Conservation (phyloP, 305 asterid species). For the Fraxinus velutina region DNA sequence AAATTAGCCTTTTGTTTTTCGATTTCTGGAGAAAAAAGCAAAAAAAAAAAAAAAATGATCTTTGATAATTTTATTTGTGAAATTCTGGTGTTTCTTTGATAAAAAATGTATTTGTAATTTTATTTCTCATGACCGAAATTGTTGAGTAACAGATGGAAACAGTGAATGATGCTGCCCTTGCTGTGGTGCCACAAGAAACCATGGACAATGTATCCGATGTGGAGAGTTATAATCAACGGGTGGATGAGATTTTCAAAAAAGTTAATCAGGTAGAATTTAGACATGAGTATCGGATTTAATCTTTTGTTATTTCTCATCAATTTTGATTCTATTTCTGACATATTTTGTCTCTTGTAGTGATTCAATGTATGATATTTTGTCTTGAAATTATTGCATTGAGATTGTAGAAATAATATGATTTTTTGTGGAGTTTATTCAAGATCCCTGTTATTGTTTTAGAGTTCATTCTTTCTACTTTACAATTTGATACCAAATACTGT, state of each 20-base stretch:
- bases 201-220: constrained; percentile 26
- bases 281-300: background rate
- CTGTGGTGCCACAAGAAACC: constrained; percentile 31
- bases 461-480: background rate
- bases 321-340: background rate
- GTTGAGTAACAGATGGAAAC: constrained; percentile 48
- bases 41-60: background rate
- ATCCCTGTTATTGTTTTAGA: background rate
- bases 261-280: constrained; percentile 55
- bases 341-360: background rate
- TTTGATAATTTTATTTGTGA: background rate
- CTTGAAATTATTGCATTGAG: background rate
- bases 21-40: background rate
- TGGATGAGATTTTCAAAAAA: constrained; percentile 44
- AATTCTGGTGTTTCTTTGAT: background rate
- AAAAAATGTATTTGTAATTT: background rate
- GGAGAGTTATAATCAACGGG: constrained; percentile 47
- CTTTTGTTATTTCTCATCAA: background rate
- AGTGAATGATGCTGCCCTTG: constrained; percentile 30
- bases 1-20: background rate
- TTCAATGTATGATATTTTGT: background rate
- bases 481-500: background rate
- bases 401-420: background rate
- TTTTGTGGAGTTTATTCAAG: background rate
- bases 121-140: background rate